These are phyloP conservation scores for Stephanodiscus minutulus DNA, from an alignment of 108 stramenopile genomes.

Conservation along the genomic window DNA sequence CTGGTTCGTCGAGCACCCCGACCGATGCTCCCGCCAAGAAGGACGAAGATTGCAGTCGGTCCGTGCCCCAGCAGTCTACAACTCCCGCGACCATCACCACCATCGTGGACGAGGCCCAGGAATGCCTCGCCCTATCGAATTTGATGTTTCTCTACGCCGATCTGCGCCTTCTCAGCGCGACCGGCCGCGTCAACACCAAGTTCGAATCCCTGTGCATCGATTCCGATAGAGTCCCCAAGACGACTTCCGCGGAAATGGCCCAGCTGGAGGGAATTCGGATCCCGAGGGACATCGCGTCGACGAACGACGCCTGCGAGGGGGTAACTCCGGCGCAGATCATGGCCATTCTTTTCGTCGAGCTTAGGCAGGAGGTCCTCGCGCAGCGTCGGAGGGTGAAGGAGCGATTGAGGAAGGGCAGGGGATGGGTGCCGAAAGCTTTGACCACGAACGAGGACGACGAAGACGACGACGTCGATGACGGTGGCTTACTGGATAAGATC, in stretches of 20 bases:
- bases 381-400: slow-evolving; percentile 32
- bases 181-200: slow-evolving; percentile 65
- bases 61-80: background rate
- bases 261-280: slow-evolving; percentile 14
- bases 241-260: slow-evolving; percentile 42
- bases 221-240: slow-evolving; percentile 49
- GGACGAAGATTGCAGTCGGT: background rate
- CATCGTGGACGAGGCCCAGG: slow-evolving; percentile 53
- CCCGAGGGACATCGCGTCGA: slow-evolving; percentile 2
- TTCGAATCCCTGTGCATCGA: slow-evolving; percentile 67
- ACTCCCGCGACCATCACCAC: slow-evolving; percentile 10
- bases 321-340: slow-evolving; percentile 64
- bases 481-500: slow-evolving; percentile 34
- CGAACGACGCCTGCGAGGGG: slow-evolving; percentile 18
- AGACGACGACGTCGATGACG: slow-evolving; percentile 30
- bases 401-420: slow-evolving; percentile 24
- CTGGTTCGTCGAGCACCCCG: too few relatives aligned
- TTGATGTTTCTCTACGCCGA: slow-evolving; percentile 73
- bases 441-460: slow-evolving; percentile 8
- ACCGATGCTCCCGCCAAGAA: background rate
- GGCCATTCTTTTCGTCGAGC: slow-evolving; percentile 72
- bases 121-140: slow-evolving; percentile 60
- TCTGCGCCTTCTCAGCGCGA: slow-evolving; percentile 63
- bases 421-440: slow-evolving; percentile 16
- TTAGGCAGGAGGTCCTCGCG: slow-evolving; percentile 51